Percentiles rank a stretch among this genome's conserved stretches.
These are phyloP conservation scores for Paracorniculantispora psalliotae DNA, from an alignment of 2,329 filamentous ascomycete species.

Conservation along the genomic window DNA sequence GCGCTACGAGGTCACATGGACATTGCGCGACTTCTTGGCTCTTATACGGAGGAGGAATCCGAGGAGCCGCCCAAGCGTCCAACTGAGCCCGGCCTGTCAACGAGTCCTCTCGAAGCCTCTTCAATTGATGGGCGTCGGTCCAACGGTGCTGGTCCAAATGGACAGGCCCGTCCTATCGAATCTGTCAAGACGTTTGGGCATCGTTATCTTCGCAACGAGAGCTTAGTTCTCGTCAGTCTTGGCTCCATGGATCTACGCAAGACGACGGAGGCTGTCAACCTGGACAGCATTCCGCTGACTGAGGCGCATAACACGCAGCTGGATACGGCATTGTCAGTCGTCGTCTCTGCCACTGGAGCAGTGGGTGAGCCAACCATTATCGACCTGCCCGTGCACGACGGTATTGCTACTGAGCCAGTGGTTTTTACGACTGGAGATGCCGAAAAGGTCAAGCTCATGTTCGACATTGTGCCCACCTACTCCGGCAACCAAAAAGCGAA, in stretches of 20 bases:
- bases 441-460: slow-evolving; percentile 79
- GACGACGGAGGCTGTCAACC: slow-evolving; percentile 69
- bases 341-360: slow-evolving; percentile 81
- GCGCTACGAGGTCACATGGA: slow-evolving; percentile 81
- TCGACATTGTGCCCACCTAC: slow-evolving; percentile 94
- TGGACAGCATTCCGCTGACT: slow-evolving; percentile 82
- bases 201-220: slow-evolving; percentile 83
- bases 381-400: slow-evolving; percentile 89
- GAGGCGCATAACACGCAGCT: slow-evolving; percentile 90
- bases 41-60: slow-evolving; percentile 35
- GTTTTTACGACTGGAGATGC: slow-evolving; percentile 78
- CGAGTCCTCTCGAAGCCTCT: slow-evolving; percentile 41
- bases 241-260: slow-evolving; percentile 94
- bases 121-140: slow-evolving; percentile 60
- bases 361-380: slow-evolving; percentile 82
- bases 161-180: slow-evolving; percentile 54
- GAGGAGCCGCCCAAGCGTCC: slow-evolving; percentile 24
- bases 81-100: slow-evolving; percentile 17
- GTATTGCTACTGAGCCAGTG: slow-evolving; percentile 88
- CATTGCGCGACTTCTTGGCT: slow-evolving; percentile 66
- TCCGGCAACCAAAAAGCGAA: slow-evolving; percentile 83
- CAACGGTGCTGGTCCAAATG: slow-evolving; percentile 37
- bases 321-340: slow-evolving; percentile 87
- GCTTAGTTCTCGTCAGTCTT: slow-evolving; percentile 85
- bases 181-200: slow-evolving; percentile 95